phyloP scores from a whole-genome alignment of 1,139 yeast species.

The Kodamaea arcana region DNA sequence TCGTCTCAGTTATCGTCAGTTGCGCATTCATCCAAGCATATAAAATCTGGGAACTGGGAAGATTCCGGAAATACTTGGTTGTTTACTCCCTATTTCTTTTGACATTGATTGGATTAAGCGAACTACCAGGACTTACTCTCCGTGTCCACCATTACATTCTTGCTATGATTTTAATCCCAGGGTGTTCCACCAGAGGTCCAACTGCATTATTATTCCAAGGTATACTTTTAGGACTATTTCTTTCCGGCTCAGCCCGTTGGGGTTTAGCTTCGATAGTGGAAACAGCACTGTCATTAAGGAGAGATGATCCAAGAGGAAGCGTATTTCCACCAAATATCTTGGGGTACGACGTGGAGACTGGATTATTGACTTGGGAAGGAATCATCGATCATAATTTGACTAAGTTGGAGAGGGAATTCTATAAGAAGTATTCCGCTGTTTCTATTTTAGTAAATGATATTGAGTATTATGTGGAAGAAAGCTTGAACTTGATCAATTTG shows the following conservation, averaged over 20 bases:
- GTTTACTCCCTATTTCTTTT: conserved; percentile 49
- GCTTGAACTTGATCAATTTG: conserved; percentile 38
- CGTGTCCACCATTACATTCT: conserved; percentile 87
- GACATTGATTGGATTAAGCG: conserved; percentile 44
- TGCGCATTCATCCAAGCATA: conserved; percentile 74
- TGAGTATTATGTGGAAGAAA: conserved; percentile 63
- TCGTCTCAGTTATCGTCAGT: conserved; percentile 40
- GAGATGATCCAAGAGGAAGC: conserved; percentile 73
- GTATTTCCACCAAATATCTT: conserved; percentile 54
- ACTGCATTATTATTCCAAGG: conserved; percentile 79
- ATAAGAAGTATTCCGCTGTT: conserved; percentile 35
- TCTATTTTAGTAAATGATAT: conserved; percentile 74
- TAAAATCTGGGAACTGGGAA: conserved; percentile 76
- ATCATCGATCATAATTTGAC: conserved; percentile 5
- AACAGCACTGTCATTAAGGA: conserved; percentile 59
- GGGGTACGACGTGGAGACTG: conserved; percentile 30
- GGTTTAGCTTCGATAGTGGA: conserved; percentile 88
- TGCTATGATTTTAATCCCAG: conserved; percentile 77
- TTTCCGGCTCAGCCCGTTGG: conserved; percentile 90
- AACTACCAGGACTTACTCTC: conserved; percentile 66
- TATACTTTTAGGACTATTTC: conserved; percentile 68
- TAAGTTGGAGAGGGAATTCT: conserved; percentile 1
- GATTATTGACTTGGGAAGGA: conserved; percentile 33
- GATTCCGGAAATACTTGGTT: conserved; percentile 53
- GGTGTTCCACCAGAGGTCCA: conserved; percentile 75